Evolutionary conservation across 169 alveolate species (phyloP).

Genomic region (Plasmodium fragile): DNA sequence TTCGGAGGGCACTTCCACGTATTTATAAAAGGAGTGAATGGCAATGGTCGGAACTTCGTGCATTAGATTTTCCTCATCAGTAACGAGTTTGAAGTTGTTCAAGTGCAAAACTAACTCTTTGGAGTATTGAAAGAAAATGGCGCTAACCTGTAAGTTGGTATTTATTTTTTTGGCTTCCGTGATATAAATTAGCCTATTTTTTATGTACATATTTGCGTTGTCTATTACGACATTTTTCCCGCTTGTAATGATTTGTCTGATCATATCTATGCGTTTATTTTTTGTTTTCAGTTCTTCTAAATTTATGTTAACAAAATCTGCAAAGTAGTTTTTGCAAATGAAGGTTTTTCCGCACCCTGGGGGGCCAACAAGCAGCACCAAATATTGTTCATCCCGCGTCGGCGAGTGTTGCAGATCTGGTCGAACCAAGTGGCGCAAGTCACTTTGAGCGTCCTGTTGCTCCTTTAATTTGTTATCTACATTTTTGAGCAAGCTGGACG

Average conservation of each 20-base stretch:
- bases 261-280: constrained; percentile 18
- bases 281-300: constrained; percentile 22
- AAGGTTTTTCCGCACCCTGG: constrained; percentile 70
- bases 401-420: neutral
- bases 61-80: constrained; percentile 23
- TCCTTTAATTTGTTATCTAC: neutral
- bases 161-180: constrained; percentile 49
- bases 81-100: constrained; percentile 47
- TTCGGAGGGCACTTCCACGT: constrained; percentile 29
- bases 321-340: constrained; percentile 25
- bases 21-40: constrained; percentile 68
- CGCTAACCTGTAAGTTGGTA: constrained; percentile 12
- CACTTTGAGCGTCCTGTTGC: neutral
- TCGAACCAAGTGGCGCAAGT: neutral
- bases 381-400: constrained; percentile 11
- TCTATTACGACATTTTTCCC: constrained; percentile 66
- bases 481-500: constrained; percentile 26
- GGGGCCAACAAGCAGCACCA: constrained; percentile 45
- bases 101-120: constrained; percentile 51
- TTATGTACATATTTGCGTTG: constrained; percentile 14
- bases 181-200: constrained; percentile 37
- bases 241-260: constrained; percentile 9
- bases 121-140: constrained; percentile 51
- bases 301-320: constrained; percentile 16
- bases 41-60: constrained; percentile 43